Conservation (phyloP, 805 yeast genomes). For the Torulaspora maleeae region DNA sequence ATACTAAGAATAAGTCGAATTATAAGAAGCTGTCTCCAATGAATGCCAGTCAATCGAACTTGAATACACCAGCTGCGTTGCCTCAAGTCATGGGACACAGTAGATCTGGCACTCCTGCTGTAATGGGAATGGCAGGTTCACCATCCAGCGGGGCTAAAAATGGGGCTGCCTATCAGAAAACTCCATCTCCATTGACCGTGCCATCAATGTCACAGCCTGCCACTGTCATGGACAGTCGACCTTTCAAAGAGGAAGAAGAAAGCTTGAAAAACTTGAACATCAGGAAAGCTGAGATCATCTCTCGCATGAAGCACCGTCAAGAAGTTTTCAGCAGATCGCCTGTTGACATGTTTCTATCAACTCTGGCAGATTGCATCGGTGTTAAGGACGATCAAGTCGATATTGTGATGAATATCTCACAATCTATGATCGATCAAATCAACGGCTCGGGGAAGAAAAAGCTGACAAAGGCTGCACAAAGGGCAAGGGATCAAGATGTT, state of each 20-base stretch:
- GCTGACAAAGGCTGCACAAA: conserved; percentile 30
- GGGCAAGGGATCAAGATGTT: conserved; percentile 33
- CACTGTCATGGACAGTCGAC: conserved; percentile 18
- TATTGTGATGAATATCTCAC: conserved; percentile 24
- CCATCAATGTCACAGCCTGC: conserved; percentile 10
- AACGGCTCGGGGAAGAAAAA: conserved; percentile 36
- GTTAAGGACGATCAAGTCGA: conserved; percentile 30
- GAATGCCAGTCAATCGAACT: conserved; percentile 14
- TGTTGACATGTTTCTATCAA: conserved; percentile 31
- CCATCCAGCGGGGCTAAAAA: conserved; percentile 11
- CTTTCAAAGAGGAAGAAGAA: conserved; percentile 32
- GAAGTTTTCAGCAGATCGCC: conserved; percentile 31
- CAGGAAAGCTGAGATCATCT: conserved; percentile 32
- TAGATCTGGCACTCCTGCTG: conserved; percentile 24
- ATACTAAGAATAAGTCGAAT: conserved; percentile 10
- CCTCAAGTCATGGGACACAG: conserved; percentile 13
- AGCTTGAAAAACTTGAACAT: conserved; percentile 27
- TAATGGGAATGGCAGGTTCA: conserved; percentile 14
- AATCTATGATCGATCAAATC: conserved; percentile 25
- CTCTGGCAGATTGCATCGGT: conserved; percentile 34
- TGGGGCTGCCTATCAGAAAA: conserved; percentile 10
- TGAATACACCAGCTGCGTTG: conserved; percentile 13
- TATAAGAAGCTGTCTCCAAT: conserved; percentile 15
- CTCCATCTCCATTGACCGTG: conserved; percentile 23
- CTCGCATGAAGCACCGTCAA: conserved; percentile 35